Percentiles rank a stretch among this genome's conserved stretches.
These are phyloP conservation scores for Pseudozyma thailandica DNA, from an alignment of 1,284 basidiomycete species.

Conservation along the genomic window DNA sequence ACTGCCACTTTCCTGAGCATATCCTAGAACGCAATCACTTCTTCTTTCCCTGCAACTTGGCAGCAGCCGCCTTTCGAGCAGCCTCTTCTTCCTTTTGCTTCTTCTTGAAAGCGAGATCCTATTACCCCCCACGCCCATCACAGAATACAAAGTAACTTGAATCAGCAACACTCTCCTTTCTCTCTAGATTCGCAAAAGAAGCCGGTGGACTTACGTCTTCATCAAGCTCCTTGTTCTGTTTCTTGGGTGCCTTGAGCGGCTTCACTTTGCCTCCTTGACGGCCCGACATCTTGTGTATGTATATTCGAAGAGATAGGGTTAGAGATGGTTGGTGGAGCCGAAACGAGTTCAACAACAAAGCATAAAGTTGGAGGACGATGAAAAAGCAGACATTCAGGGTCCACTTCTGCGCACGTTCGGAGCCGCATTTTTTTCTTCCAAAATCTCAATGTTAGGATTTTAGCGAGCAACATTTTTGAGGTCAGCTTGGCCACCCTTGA, in stretches of 20 bases:
- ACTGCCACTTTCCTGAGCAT: neutral
- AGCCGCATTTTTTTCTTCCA: conserved; percentile 13
- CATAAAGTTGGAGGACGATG: neutral
- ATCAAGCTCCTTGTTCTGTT: conserved; percentile 59
- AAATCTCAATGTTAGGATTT: neutral
- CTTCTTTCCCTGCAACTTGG: conserved; percentile 56
- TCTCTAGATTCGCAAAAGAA: neutral
- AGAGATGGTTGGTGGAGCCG: too few relatives aligned
- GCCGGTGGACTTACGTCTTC: conserved; percentile 52
- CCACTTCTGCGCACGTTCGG: conserved; percentile 12
- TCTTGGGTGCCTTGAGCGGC: conserved; percentile 64
- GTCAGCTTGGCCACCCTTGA: too few relatives aligned
- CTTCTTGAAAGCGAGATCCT: conserved; percentile 60
- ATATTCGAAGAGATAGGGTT: neutral
- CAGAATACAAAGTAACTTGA: neutral
- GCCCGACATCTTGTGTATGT: conserved; percentile 46
- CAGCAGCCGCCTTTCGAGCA: conserved; percentile 58
- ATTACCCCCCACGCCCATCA: neutral
- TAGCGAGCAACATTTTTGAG: too few relatives aligned
- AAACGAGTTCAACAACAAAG: neutral
- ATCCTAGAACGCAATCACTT: conserved; percentile 9
- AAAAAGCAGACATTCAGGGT: conserved; percentile 23
- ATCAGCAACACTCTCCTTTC: conserved; percentile 2
- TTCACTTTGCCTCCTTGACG: conserved; percentile 65
- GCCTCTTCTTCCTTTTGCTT: conserved; percentile 64